Percentiles rank a stretch among this genome's conserved stretches.
Conservation (phyloP, 2,329 filamentous ascomycete genomes). For the Ceratocystis huliohia region DNA sequence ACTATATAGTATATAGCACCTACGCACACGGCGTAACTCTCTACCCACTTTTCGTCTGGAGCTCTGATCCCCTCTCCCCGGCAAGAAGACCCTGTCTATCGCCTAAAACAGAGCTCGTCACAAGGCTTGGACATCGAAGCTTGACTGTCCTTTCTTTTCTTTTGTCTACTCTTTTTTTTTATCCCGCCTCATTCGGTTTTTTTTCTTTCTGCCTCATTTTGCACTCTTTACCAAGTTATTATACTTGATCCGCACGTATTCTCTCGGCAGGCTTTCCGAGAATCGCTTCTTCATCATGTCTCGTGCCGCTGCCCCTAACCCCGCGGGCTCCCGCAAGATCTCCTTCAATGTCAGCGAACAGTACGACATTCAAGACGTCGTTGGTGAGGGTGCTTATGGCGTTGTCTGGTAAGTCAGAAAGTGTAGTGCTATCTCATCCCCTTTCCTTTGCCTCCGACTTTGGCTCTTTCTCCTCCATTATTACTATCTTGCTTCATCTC, state of each 20-base stretch:
- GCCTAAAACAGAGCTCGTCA: constrained; percentile 9
- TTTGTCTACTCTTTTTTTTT: constrained; percentile 1
- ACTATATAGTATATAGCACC: too few species aligned
- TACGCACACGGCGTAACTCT: too few species aligned
- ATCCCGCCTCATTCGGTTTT: constrained; percentile 5
- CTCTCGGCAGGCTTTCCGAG: constrained; percentile 16
- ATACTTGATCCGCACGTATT: background rate
- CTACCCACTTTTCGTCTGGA: constrained; percentile 13
- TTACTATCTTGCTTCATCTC: too few species aligned
- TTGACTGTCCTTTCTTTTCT: constrained; percentile 4
- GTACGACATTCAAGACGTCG: constrained; percentile 98
- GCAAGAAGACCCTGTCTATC: background rate
- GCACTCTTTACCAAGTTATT: constrained; percentile 12
- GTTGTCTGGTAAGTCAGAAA: constrained; percentile 71
- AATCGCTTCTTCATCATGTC: constrained; percentile 34
- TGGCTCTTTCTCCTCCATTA: background rate
- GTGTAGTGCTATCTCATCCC: background rate
- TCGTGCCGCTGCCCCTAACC: constrained; percentile 43
- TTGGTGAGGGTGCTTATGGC: constrained; percentile 95
- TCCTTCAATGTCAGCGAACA: constrained; percentile 99
- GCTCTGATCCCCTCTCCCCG: constrained; percentile 13
- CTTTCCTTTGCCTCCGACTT: background rate
- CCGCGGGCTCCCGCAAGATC: constrained; percentile 71
- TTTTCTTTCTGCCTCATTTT: constrained; percentile 11
- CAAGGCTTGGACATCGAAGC: background rate